Conservation (phyloP, 257 asterid species). For the Lithospermum erythrorhizon region DNA sequence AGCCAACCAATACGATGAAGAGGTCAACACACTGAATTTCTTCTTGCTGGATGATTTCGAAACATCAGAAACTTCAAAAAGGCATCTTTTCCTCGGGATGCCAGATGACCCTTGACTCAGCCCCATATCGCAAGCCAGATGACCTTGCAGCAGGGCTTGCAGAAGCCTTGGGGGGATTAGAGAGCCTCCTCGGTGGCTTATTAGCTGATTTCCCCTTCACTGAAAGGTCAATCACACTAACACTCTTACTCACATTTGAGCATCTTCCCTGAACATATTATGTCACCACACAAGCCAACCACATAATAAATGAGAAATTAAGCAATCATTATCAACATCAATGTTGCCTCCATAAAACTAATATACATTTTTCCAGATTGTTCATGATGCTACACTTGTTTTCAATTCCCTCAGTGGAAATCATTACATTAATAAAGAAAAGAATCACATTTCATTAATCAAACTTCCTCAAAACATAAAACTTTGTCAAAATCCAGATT, state of each 20-base stretch:
- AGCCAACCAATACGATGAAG: slow-evolving; percentile 77
- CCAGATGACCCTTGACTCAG: slow-evolving; percentile 37
- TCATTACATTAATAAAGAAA: too few relatives aligned
- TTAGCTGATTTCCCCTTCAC: slow-evolving; percentile 65
- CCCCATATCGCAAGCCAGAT: slow-evolving; percentile 67
- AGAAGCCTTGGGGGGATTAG: slow-evolving; percentile 62
- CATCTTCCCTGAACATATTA: slow-evolving; percentile 33
- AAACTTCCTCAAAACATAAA: too few relatives aligned
- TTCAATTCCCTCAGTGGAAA: too few relatives aligned
- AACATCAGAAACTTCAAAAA: slow-evolving; percentile 50
- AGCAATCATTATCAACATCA: neutral
- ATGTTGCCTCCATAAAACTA: neutral
- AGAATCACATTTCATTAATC: too few relatives aligned
- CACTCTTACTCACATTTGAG: slow-evolving; percentile 67
- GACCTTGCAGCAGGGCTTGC: slow-evolving; percentile 48
- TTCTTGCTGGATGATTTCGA: slow-evolving; percentile 45
- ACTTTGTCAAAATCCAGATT: too few relatives aligned
- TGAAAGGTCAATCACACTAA: slow-evolving; percentile 62
- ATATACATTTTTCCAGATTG: too few relatives aligned
- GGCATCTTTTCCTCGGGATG: slow-evolving; percentile 45
- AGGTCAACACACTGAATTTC: slow-evolving; percentile 47
- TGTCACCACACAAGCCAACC: neutral
- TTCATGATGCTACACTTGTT: too few relatives aligned
- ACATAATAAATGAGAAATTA: neutral
- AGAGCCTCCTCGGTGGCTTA: slow-evolving; percentile 84